Conservation (phyloP, 169 alveolate genomes). For the Plasmodium cynomolgi region DNA sequence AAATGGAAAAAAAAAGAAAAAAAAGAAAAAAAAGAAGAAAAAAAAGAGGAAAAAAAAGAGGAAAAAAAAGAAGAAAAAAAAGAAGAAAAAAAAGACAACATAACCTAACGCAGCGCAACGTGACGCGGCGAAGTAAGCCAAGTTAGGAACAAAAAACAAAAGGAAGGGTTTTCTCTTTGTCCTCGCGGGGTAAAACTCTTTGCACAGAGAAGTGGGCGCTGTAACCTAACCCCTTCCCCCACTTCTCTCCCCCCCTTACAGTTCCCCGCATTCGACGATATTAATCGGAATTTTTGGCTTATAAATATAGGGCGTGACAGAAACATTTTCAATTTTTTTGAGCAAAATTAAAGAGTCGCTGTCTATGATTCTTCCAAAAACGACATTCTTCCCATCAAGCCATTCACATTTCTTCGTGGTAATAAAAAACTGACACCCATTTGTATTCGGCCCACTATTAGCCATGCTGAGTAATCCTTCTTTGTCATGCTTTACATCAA, state of each 20-base stretch:
- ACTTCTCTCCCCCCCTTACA: conserved; percentile 18
- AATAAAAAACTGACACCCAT: conserved; percentile 97
- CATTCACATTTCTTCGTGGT: conserved; percentile 95
- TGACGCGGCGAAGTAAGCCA: background rate
- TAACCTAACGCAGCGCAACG: background rate
- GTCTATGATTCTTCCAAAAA: conserved; percentile 92
- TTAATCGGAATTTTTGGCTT: conserved; percentile 83
- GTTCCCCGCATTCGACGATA: conserved; percentile 84
- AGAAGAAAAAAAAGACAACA: no score
- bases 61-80: no score
- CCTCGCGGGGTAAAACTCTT: background rate
- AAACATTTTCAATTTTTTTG: conserved; percentile 88
- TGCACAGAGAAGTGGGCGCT: background rate
- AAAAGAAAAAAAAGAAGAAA: no score
- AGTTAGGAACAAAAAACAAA: background rate
- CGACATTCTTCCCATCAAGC: conserved; percentile 97
- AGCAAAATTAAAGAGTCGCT: conserved; percentile 85
- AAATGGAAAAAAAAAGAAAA: no score
- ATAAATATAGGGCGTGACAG: conserved; percentile 85
- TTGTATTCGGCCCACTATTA: conserved; percentile 94
- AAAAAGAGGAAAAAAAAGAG: no score
- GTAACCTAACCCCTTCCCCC: background rate
- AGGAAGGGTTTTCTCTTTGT: background rate
- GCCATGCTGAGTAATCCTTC: conserved; percentile 94
- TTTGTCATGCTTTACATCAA: conserved; percentile 90